These are phyloP conservation scores for Fraxinus nigra DNA, from an alignment of 305 asterid genomes.

Conservation along the genomic window DNA sequence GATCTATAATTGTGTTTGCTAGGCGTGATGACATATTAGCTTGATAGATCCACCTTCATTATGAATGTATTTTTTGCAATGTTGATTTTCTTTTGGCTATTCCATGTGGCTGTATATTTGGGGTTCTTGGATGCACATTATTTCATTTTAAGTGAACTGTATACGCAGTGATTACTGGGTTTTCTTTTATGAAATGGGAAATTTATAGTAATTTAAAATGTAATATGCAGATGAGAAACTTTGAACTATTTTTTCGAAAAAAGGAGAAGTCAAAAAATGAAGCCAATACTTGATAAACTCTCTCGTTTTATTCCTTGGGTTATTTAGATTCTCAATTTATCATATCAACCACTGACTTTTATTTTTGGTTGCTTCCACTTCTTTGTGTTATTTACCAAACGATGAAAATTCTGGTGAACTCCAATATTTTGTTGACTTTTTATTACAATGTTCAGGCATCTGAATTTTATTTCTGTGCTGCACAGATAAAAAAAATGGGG, in stretches of 20 bases:
- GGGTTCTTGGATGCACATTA: background rate
- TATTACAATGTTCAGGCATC: background rate
- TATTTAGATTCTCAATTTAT: background rate
- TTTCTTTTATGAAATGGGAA: background rate
- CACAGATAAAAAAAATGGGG: constrained; percentile 53
- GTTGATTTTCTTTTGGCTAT: background rate
- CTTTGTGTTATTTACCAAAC: background rate
- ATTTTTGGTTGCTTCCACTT: background rate
- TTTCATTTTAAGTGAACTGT: background rate
- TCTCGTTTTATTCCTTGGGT: background rate
- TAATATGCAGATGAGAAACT: background rate
- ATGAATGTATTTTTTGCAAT: background rate
- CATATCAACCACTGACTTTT: background rate
- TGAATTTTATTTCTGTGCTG: constrained; percentile 12
- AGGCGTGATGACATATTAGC: background rate
- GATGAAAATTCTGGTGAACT: background rate
- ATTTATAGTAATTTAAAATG: background rate
- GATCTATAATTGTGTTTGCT: background rate
- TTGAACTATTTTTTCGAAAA: too few species aligned
- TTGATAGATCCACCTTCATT: background rate
- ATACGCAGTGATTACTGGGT: background rate
- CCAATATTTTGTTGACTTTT: background rate
- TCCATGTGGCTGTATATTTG: background rate
- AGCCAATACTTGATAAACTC: background rate
- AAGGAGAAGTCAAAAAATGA: background rate